Percentiles rank a stretch among this genome's conserved stretches.
phyloP scores from a whole-genome alignment of 73 alveolate species.

The Paraurostyla sp. region DNA sequence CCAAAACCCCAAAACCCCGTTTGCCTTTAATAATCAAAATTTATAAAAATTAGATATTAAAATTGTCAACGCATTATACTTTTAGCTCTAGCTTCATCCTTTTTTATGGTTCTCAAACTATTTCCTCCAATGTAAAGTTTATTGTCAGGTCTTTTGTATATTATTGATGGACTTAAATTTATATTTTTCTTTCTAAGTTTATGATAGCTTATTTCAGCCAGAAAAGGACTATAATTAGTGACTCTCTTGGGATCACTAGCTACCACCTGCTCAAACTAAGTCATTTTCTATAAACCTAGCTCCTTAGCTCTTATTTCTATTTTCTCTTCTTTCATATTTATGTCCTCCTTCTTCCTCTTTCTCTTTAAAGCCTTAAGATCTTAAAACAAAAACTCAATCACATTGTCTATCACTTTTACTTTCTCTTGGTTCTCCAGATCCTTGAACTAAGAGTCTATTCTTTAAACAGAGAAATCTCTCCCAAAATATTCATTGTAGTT shows the following conservation, averaged over 20 bases:
- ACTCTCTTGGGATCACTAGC: conserved; percentile 42
- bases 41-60: no score
- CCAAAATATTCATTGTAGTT: conserved; percentile 32
- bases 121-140: conserved; percentile 44
- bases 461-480: not conserved
- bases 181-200: conserved; percentile 43
- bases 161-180: conserved; percentile 48
- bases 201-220: conserved; percentile 21
- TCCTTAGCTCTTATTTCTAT: conserved; percentile 14
- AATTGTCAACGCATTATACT: conserved; percentile 61
- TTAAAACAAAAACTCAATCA: conserved; percentile 45
- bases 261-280: conserved; percentile 25
- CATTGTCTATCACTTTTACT: conserved; percentile 53
- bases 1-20: no score
- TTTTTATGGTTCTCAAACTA: conserved; percentile 39
- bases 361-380: conserved; percentile 19
- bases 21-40: no score
- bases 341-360: not conserved
- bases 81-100: conserved; percentile 50
- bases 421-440: conserved; percentile 43
- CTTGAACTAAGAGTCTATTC: conserved; percentile 37
- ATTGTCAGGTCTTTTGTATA: conserved; percentile 41
- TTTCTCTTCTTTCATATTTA: conserved; percentile 1
- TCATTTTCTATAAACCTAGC: conserved; percentile 9
- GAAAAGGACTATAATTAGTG: conserved; percentile 40